Percentiles rank a stretch among this genome's conserved stretches.
Conservation (phyloP, 164 flowering plant genomes). For the Malania oleifera region DNA sequence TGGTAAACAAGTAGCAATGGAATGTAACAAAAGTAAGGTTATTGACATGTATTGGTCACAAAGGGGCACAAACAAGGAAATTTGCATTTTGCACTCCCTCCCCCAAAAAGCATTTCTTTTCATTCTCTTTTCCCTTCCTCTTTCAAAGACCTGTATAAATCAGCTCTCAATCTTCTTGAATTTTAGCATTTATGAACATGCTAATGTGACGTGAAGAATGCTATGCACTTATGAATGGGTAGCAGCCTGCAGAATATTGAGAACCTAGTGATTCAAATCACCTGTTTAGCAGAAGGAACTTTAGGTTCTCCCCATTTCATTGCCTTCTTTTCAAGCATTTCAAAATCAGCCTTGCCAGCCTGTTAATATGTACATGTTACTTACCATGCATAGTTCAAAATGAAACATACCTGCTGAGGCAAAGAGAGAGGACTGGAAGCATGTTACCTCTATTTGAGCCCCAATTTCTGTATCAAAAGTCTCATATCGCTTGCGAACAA, state of each 20-base stretch:
- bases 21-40: too few species aligned
- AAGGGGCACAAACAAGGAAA: too few species aligned
- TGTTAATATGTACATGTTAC: conserved; percentile 18
- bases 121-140: too few species aligned
- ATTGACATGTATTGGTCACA: too few species aligned
- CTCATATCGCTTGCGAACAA: conserved; percentile 75
- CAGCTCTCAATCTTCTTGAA: too few species aligned
- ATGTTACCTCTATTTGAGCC: conserved; percentile 65
- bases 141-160: too few species aligned
- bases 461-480: conserved; percentile 91
- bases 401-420: neutral
- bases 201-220: neutral
- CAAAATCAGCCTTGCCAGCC: conserved; percentile 96
- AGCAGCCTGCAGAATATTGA: neutral
- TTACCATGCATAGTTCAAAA: neutral
- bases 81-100: too few species aligned
- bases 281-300: conserved; percentile 95
- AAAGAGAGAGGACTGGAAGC: neutral
- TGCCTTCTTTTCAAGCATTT: conserved; percentile 74
- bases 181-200: neutral
- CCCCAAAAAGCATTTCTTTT: too few species aligned
- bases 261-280: conserved; percentile 13
- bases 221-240: neutral
- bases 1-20: too few species aligned
- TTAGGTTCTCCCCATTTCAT: conserved; percentile 90